Conservation (phyloP, 805 yeast genomes). For the Kazachstania bromeliacearum region DNA sequence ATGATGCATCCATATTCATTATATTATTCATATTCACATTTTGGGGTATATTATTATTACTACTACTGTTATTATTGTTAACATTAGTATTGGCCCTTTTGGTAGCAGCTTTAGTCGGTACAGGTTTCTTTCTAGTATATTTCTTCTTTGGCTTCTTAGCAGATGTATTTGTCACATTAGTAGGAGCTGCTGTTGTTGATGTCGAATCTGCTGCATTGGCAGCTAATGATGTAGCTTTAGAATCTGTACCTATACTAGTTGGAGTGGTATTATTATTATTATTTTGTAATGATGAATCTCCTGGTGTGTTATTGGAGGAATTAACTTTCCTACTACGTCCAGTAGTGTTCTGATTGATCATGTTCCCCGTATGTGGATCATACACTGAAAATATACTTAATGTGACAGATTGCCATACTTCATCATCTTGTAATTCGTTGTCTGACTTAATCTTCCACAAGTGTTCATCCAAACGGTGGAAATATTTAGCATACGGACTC, state of each 20-base stretch:
- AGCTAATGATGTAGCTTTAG: constrained; percentile 3
- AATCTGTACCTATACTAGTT: constrained; percentile 1
- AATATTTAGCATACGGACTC: constrained; percentile 26
- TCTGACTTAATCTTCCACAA: constrained; percentile 26
- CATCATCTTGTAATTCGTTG: constrained; percentile 18
- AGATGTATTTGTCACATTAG: background rate
- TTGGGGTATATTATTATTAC: constrained; percentile 3
- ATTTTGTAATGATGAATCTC: too few relatives aligned
- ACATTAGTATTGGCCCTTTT: constrained; percentile 1
- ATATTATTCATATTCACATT: constrained; percentile 1
- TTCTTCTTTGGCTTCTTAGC: constrained; percentile 9
- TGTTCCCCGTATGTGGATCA: constrained; percentile 21
- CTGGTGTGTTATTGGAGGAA: constrained; percentile 1
- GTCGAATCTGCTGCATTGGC: constrained; percentile 1
- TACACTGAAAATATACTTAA: constrained; percentile 19
- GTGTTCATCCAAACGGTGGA: constrained; percentile 19
- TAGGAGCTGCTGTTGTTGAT: constrained; percentile 4
- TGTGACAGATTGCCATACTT: constrained; percentile 24
- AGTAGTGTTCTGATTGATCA: constrained; percentile 14
- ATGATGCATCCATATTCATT: constrained; percentile 17
- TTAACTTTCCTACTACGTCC: constrained; percentile 8
- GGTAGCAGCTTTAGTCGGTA: constrained; percentile 1
- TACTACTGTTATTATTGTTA: constrained; percentile 1
- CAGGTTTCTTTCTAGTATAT: constrained; percentile 6
- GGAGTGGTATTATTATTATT: constrained; percentile 2